These are phyloP conservation scores for Coemansia sp. DNA, from an alignment of 192 early-diverging fungal genomes.

Conservation along the genomic window DNA sequence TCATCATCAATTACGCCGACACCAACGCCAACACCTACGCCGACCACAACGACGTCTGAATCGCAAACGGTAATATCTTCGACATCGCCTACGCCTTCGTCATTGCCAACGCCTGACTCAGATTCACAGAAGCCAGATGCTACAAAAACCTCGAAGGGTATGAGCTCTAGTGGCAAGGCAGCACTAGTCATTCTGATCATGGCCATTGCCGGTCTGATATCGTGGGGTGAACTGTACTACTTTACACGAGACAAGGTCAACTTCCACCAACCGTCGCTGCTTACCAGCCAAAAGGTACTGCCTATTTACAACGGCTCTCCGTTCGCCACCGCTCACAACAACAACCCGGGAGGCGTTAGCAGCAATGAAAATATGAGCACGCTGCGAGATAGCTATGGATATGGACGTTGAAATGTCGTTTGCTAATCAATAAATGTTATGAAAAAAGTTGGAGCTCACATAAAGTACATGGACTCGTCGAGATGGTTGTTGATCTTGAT, in stretches of 20 bases:
- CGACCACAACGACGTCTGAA: not conserved
- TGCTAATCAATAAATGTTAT: no score
- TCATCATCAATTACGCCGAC: no score
- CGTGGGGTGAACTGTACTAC: constrained; percentile 29
- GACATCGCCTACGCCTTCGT: not conserved
- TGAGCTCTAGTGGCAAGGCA: constrained; percentile 6
- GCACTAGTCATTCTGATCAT: constrained; percentile 14
- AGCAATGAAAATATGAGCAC: constrained; percentile 6
- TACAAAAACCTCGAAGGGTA: not conserved
- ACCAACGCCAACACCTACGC: no score
- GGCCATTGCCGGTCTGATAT: constrained; percentile 22
- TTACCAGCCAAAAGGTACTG: not conserved
- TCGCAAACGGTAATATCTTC: not conserved
- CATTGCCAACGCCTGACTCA: constrained; percentile 1
- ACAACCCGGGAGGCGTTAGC: not conserved
- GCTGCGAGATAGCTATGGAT: constrained; percentile 1
- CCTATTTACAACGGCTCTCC: not conserved
- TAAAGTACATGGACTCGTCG: constrained; percentile 1
- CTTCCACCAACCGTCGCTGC: not conserved
- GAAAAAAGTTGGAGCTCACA: no score
- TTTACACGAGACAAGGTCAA: constrained; percentile 12
- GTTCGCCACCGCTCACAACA: not conserved
- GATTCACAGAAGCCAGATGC: not conserved
- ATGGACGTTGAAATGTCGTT: no score
- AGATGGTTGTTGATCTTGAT: not conserved